phyloP scores from a whole-genome alignment of 371 early-diverging fungal genomes.

The Lichtheimia ornata region DNA sequence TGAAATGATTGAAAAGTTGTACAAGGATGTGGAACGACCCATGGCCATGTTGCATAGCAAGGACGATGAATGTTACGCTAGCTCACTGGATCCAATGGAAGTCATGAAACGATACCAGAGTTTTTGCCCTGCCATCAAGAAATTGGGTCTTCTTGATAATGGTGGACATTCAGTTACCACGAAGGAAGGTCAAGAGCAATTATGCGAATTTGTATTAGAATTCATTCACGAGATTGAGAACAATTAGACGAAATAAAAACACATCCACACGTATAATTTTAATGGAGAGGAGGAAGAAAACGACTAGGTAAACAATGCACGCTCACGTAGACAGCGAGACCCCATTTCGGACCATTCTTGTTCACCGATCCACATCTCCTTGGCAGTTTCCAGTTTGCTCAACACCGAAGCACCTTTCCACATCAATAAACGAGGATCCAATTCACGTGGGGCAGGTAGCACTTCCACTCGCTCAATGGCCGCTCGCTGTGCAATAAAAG shows the following conservation, averaged over 20 bases:
- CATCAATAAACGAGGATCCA: slow-evolving; percentile 82
- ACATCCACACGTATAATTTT: background rate
- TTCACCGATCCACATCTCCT: slow-evolving; percentile 79
- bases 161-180: slow-evolving; percentile 49
- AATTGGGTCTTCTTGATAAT: slow-evolving; percentile 31
- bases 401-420: slow-evolving; percentile 93
- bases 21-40: slow-evolving; percentile 36
- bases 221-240: slow-evolving; percentile 7
- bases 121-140: slow-evolving; percentile 39
- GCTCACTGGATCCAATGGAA: slow-evolving; percentile 20
- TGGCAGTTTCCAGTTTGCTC: slow-evolving; percentile 73
- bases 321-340: slow-evolving; percentile 65
- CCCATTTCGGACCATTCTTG: slow-evolving; percentile 80
- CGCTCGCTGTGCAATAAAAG: slow-evolving; percentile 34
- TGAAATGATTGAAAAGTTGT: slow-evolving; percentile 34
- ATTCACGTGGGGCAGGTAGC: slow-evolving; percentile 79
- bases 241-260: background rate
- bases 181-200: slow-evolving; percentile 23
- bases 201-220: slow-evolving; percentile 15
- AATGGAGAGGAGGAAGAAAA: background rate
- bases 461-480: slow-evolving; percentile 75
- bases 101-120: slow-evolving; percentile 31
- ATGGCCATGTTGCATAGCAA: slow-evolving; percentile 44
- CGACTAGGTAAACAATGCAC: slow-evolving; percentile 65
- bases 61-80: slow-evolving; percentile 48